These are phyloP conservation scores for Aspergillus novofumigatus DNA, from an alignment of 2,329 filamentous ascomycete genomes.

Conservation along the genomic window DNA sequence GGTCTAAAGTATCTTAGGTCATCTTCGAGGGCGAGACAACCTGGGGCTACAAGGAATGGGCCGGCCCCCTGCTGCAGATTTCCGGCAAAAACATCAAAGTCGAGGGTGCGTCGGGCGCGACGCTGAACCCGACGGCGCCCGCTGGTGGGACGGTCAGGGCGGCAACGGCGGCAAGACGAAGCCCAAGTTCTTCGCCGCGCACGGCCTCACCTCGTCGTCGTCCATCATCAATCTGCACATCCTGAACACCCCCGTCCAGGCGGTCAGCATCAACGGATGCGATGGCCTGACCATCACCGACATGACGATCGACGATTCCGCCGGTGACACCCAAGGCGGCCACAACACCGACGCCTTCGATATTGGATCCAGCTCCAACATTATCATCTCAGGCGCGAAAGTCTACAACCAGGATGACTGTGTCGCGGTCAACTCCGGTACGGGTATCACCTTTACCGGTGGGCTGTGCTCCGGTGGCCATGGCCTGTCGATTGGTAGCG, in stretches of 20 bases:
- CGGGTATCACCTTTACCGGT: constrained; percentile 45
- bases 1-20: constrained; percentile 34
- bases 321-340: constrained; percentile 42
- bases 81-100: constrained; percentile 55
- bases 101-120: constrained; percentile 39
- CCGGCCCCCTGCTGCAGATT: constrained; percentile 59
- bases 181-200: constrained; percentile 59
- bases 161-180: constrained; percentile 59
- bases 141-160: constrained; percentile 61
- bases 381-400: constrained; percentile 51
- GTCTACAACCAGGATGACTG: constrained; percentile 62
- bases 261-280: constrained; percentile 34
- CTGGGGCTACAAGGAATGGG: constrained; percentile 64
- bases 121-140: constrained; percentile 53
- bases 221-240: constrained; percentile 29
- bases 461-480: constrained; percentile 41
- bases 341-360: constrained; percentile 60
- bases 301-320: constrained; percentile 57
- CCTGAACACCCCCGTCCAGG: constrained; percentile 34
- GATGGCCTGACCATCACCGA: constrained; percentile 49
- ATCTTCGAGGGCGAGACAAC: constrained; percentile 64
- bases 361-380: constrained; percentile 46
- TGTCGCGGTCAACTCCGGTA: constrained; percentile 54
- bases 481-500: constrained; percentile 31
- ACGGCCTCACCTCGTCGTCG: constrained; percentile 27